Base-by-base conservation (phyloP, 495 filamentous ascomycete species). In the Xeromyces bisporus region DNA sequence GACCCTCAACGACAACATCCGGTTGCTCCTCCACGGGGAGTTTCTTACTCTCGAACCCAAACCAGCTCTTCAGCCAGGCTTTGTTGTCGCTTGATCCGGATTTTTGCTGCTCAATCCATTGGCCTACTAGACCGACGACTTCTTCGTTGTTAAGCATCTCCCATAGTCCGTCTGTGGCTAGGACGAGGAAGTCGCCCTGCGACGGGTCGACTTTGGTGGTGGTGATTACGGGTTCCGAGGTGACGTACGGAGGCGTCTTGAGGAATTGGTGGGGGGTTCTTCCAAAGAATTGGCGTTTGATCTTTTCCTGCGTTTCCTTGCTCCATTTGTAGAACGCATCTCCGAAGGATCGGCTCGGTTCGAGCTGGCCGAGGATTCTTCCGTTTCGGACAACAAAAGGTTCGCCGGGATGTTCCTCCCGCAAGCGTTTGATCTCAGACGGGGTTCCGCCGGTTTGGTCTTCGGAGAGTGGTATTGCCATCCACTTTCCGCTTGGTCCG, bases 121-220 rank as follows among this genome's bases (percentile, higher is more conserved):
- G 80, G 2, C 87, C 91, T 8, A 99, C 91, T 5, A 99, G 66
- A 0, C 91, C 91, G 28, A 99, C 76, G 1, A 94, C 91, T 58
- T 99, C 91, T 47, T 99, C 91, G 47, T 94, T 99, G 30, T 81
- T 93, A 30, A 99, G 62, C 87, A 96, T 96, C 57, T 99, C 91
- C 89, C 91, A 99, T 8, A 99, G 64, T 2, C 91, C 91, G 46
- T 99, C 91, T 0, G 91, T 93, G 3, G 91, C 91, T 66, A 99
- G 74, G 31, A 99, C 86, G 3, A 99, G 59, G 42, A 99, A 99
- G 45, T 96, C 91, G 27, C 89, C 89, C 36, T 77, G 77, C 25
- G 77, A 69, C 7, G 89, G 89, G 39, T 92, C 71, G 32, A 99
- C 75, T 51, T 87, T 78, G 18, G 89, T 94, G n/a, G 83, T 93